Conservation (phyloP, 257 asterid genomes). For the Solanum sparsipilum region DNA sequence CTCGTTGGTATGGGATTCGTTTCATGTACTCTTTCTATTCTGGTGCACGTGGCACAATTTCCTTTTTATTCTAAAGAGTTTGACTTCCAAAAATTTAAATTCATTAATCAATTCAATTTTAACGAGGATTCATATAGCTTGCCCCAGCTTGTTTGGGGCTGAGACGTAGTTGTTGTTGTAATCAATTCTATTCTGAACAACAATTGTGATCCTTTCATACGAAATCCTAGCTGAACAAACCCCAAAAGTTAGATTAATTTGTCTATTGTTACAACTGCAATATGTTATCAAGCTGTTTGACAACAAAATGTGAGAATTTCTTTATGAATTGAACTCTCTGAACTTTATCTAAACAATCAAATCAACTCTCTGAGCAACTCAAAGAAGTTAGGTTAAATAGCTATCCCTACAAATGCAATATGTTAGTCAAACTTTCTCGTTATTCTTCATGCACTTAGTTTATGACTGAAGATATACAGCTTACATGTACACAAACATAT, state of each 20-base stretch:
- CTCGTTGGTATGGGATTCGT: constrained; percentile 47
- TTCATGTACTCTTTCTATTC: not conserved
- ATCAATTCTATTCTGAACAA: not conserved
- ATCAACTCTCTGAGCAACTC: not conserved
- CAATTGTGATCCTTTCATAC: not conserved
- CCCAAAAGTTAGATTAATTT: not conserved
- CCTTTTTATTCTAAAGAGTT: not conserved
- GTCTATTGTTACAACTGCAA: not conserved
- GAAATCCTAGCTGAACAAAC: not conserved
- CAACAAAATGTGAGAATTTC: not conserved
- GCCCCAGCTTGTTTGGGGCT: not conserved
- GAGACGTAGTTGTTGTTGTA: not conserved
- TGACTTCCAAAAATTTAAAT: not conserved
- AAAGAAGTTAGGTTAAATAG: not conserved
- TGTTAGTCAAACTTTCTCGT: not conserved
- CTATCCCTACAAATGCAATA: not conserved
- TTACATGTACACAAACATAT: not conserved
- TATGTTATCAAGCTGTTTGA: not conserved
- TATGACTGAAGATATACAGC: not conserved
- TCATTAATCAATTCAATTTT: not conserved
- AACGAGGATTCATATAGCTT: not conserved
- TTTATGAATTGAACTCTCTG: not conserved
- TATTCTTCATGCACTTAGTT: not conserved
- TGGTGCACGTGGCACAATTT: not conserved
- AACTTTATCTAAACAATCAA: not conserved